These are phyloP conservation scores for Candida nanaspora DNA, from an alignment of 805 yeast species.

Conservation along the genomic window DNA sequence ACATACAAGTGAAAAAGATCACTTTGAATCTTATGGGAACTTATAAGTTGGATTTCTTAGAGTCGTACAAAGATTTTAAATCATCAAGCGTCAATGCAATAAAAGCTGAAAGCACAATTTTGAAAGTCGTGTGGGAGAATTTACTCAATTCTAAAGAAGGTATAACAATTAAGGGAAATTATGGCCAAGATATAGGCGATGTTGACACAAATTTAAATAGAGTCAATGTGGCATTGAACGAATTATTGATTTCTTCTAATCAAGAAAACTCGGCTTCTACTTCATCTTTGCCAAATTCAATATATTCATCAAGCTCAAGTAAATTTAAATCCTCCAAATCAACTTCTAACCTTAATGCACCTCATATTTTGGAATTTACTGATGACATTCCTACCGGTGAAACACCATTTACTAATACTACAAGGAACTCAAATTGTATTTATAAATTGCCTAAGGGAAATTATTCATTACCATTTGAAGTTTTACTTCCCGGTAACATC, in stretches of 20 bases:
- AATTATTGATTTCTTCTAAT: too few species aligned
- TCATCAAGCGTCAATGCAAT: constrained; percentile 25
- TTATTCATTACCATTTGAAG: constrained; percentile 41
- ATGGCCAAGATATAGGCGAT: constrained; percentile 25
- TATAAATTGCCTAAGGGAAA: constrained; percentile 44
- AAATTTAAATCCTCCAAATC: not conserved
- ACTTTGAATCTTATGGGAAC: constrained; percentile 36
- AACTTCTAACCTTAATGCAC: not conserved
- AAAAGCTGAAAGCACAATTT: constrained; percentile 30
- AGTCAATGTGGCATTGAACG: constrained; percentile 7
- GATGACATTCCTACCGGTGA: constrained; percentile 13
- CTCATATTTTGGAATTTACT: not conserved
- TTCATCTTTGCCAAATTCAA: not conserved
- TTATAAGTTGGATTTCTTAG: constrained; percentile 34
- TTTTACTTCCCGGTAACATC: constrained; percentile 36
- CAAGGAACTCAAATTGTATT: constrained; percentile 19
- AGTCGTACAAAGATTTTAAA: constrained; percentile 17
- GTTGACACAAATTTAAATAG: constrained; percentile 1
- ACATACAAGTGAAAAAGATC: constrained; percentile 31
- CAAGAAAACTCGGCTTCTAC: not conserved
- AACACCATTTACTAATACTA: constrained; percentile 27
- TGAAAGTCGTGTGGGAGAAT: constrained; percentile 42
- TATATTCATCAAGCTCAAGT: not conserved
- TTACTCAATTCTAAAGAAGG: constrained; percentile 35
- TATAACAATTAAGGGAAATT: constrained; percentile 30